These are phyloP conservation scores for Trichoderma harzianum DNA, from an alignment of 2,329 filamentous ascomycete species.

Conservation along the genomic window DNA sequence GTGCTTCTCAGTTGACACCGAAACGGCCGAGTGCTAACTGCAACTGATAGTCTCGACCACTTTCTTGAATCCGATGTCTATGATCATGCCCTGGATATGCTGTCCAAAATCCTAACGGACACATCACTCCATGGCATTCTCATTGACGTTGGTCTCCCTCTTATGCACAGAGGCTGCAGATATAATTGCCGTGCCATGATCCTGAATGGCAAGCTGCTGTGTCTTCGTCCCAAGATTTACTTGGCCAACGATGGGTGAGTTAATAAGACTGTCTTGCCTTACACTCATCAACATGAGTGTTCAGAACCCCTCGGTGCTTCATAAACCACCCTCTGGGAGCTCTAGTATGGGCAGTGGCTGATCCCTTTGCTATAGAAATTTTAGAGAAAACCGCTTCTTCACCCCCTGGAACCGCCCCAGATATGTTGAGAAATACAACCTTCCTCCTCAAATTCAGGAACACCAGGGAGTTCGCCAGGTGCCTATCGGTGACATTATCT, in stretches of 20 bases:
- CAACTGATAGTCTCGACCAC: constrained; percentile 54
- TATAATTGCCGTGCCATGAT: constrained; percentile 23
- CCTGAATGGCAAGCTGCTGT: constrained; percentile 61
- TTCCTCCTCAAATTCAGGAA: constrained; percentile 35
- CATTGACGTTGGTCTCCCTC: constrained; percentile 38
- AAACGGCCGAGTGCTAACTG: not conserved
- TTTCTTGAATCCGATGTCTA: constrained; percentile 47
- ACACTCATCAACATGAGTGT: too few species aligned
- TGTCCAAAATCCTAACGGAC: constrained; percentile 33
- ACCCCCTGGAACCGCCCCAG: constrained; percentile 38
- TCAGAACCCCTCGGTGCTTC: not conserved
- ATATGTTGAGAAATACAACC: constrained; percentile 37
- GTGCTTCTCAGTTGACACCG: not conserved
- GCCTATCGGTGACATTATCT: constrained; percentile 40
- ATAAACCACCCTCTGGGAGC: not conserved
- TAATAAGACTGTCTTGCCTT: not conserved
- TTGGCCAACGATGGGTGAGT: constrained; percentile 34
- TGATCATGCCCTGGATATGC: constrained; percentile 32
- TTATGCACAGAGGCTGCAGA: constrained; percentile 36
- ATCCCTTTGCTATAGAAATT: constrained; percentile 35
- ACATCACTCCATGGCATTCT: constrained; percentile 37
- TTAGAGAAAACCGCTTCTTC: constrained; percentile 40
- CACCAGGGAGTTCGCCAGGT: constrained; percentile 39
- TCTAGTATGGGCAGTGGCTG: not conserved
- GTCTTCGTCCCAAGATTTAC: constrained; percentile 68